phyloP scores from a whole-genome alignment of 768 basidiomycete species.

The Nevesoporus exiguus region DNA sequence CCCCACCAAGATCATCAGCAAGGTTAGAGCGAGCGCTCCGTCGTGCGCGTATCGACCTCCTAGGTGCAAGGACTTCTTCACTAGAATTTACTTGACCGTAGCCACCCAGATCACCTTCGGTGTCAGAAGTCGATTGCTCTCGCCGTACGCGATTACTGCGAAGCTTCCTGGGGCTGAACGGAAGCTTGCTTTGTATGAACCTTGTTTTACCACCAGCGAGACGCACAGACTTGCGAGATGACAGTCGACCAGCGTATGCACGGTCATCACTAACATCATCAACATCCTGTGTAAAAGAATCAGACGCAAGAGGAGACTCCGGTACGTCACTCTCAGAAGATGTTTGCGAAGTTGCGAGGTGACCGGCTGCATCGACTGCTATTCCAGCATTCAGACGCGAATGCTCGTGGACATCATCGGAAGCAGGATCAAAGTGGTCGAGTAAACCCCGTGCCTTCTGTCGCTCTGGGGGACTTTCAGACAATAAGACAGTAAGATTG shows the following conservation, averaged over 20 bases:
- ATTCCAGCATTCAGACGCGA: slow-evolving; percentile 48
- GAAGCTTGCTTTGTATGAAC: slow-evolving; percentile 38
- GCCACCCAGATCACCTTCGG: slow-evolving; percentile 40
- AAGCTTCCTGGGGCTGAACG: slow-evolving; percentile 68
- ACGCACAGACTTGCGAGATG: slow-evolving; percentile 20
- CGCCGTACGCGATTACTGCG: slow-evolving; percentile 33
- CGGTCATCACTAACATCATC: slow-evolving; percentile 17
- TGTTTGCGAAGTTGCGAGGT: background rate
- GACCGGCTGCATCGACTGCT: slow-evolving; percentile 25
- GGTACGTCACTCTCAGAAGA: slow-evolving; percentile 13
- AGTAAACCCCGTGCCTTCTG: slow-evolving; percentile 43
- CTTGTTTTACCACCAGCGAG: slow-evolving; percentile 2
- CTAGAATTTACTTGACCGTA: slow-evolving; percentile 35
- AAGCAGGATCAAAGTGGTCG: slow-evolving; percentile 58
- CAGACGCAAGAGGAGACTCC: slow-evolving; percentile 4
- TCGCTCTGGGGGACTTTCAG: slow-evolving; percentile 38
- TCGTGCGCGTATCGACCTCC: slow-evolving; percentile 49
- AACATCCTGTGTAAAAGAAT: slow-evolving; percentile 31
- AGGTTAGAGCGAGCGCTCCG: slow-evolving; percentile 39
- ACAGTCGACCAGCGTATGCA: background rate
- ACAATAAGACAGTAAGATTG: background rate
- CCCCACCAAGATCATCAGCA: slow-evolving; percentile 24
- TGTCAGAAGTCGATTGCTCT: slow-evolving; percentile 28
- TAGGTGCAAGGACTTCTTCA: slow-evolving; percentile 23
- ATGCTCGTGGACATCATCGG: slow-evolving; percentile 48